Conservation (phyloP, 2,329 filamentous ascomycete species). For the Pyrenochaeta sp. region DNA sequence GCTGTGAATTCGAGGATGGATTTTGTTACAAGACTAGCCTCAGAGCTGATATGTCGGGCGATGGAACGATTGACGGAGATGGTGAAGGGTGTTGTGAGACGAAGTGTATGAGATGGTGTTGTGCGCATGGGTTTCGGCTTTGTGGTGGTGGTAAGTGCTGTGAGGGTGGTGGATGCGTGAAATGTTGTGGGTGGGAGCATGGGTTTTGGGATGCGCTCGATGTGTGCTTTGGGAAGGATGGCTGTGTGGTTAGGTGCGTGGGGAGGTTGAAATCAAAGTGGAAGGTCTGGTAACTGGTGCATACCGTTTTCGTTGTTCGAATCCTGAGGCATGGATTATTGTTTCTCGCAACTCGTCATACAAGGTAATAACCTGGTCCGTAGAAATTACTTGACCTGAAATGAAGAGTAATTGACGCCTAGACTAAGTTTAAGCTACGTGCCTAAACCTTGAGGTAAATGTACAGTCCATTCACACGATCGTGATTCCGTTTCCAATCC, state of each 20-base stretch:
- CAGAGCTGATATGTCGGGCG: neutral
- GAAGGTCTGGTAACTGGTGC: neutral
- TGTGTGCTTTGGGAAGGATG: conserved; percentile 1
- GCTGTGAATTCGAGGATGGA: conserved; percentile 1
- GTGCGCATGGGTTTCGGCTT: neutral
- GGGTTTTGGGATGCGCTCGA: conserved; percentile 3
- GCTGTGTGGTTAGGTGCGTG: neutral
- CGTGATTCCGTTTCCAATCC: neutral
- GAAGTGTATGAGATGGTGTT: conserved; percentile 1
- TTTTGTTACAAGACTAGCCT: neutral
- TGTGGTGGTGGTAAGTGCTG: conserved; percentile 8
- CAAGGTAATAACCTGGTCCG: neutral
- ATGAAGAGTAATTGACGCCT: neutral
- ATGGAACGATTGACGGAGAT: neutral
- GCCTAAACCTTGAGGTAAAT: neutral
- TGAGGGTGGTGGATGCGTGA: conserved; percentile 11
- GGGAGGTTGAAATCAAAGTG: neutral
- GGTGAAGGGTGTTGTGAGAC: conserved; percentile 7
- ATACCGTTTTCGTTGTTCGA: neutral
- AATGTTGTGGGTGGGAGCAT: conserved; percentile 8
- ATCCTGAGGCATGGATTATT: too few species aligned
- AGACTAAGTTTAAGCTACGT: neutral
- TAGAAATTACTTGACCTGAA: neutral
- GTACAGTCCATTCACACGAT: neutral
- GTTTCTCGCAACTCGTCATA: too few species aligned